Percentiles rank a stretch among this genome's conserved stretches.
Evolutionary conservation across 169 alveolate species (phyloP).

Genomic region (Cryptosporidium parvum): DNA sequence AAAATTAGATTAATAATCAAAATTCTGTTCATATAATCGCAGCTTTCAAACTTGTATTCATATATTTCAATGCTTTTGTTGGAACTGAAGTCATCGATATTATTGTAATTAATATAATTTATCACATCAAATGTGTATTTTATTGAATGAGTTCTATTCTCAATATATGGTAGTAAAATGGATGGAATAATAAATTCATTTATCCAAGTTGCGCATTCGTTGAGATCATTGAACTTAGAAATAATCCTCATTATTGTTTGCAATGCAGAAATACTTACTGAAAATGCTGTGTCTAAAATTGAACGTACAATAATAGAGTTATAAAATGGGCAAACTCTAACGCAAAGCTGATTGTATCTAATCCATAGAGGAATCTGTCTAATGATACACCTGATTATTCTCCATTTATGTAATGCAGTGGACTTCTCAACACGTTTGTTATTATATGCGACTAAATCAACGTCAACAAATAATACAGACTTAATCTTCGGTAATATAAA

Average conservation of each 20-base stretch:
- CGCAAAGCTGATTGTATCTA: background rate
- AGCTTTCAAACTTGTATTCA: slow-evolving; percentile 16
- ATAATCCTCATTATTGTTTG: slow-evolving; percentile 57
- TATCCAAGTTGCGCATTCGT: slow-evolving; percentile 44
- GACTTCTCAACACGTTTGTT: slow-evolving; percentile 25
- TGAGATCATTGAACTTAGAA: slow-evolving; percentile 8
- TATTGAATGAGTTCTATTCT: slow-evolving; percentile 24
- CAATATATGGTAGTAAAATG: slow-evolving; percentile 31
- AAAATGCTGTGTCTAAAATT: slow-evolving; percentile 40
- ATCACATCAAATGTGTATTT: slow-evolving; percentile 29
- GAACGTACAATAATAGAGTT: slow-evolving; percentile 55
- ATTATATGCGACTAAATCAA: background rate
- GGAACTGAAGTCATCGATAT: background rate
- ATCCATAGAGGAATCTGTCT: slow-evolving; percentile 70
- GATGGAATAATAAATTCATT: slow-evolving; percentile 42
- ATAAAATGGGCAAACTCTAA: slow-evolving; percentile 24
- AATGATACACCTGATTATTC: slow-evolving; percentile 50
- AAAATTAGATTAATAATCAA: slow-evolving; percentile 22
- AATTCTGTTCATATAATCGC: slow-evolving; percentile 31
- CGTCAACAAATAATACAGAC: slow-evolving; percentile 17
- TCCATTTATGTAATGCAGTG: slow-evolving; percentile 36
- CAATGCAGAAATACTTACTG: slow-evolving; percentile 54
- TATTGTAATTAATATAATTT: background rate
- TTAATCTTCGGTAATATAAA: slow-evolving; percentile 51
- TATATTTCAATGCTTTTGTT: slow-evolving; percentile 13